phyloP scores from a whole-genome alignment of 768 basidiomycete species.

The Boletus fagicola region DNA sequence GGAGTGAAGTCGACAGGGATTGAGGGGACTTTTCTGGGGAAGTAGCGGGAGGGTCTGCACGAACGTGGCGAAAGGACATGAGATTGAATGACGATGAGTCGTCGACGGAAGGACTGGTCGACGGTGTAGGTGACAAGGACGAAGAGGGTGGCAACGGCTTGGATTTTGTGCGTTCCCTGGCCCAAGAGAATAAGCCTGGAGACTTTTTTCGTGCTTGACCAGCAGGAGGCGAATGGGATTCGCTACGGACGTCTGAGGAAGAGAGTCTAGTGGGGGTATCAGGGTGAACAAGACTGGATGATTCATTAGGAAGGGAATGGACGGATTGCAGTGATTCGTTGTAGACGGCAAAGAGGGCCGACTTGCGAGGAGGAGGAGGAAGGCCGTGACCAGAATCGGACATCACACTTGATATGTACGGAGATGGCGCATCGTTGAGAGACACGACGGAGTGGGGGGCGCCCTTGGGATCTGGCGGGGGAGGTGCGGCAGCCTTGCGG shows the following conservation, averaged over 20 bases:
- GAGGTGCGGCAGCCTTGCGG: constrained; percentile 31
- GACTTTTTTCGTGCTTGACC: constrained; percentile 33
- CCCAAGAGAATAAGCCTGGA: constrained; percentile 36
- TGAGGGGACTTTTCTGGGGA: constrained; percentile 24
- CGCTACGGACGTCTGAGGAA: constrained; percentile 10
- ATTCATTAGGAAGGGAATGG: constrained; percentile 55
- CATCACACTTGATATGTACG: constrained; percentile 36
- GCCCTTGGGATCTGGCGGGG: constrained; percentile 7
- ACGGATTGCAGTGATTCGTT: constrained; percentile 50
- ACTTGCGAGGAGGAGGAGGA: constrained; percentile 61
- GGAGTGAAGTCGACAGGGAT: constrained; percentile 23
- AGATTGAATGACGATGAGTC: constrained; percentile 59
- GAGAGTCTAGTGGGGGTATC: constrained; percentile 24
- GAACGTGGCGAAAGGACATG: constrained; percentile 69
- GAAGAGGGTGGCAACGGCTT: constrained; percentile 30
- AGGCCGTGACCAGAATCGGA: constrained; percentile 46
- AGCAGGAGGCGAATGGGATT: constrained; percentile 15
- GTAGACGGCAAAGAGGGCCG: constrained; percentile 61
- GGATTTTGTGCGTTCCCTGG: constrained; percentile 38
- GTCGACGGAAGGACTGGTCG: constrained; percentile 22
- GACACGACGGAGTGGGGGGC: constrained; percentile 8
- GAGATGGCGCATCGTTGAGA: constrained; percentile 28
- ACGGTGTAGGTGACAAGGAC: constrained; percentile 33
- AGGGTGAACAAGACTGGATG: constrained; percentile 20
- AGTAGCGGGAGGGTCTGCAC: constrained; percentile 40